Base-by-base conservation (phyloP, 805 yeast genomes). In the Candida patagonica region DNA sequence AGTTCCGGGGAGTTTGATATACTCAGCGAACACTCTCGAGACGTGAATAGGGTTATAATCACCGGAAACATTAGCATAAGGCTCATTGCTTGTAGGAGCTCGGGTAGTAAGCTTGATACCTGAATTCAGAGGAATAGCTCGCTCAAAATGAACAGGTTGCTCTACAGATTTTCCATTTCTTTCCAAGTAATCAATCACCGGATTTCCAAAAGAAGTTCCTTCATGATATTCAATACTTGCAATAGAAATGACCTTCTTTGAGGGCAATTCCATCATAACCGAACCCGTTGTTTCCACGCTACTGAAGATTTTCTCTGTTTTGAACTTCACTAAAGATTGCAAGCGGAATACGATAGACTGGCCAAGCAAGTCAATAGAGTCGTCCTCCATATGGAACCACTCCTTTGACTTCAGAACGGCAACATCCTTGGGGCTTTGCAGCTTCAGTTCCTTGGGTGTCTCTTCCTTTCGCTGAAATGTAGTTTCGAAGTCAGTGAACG, bases 31-130 rank as follows among this genome's bases (percentile, higher is more conserved):
- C 38, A 86, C 92, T 60, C 95, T 80, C 26, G 95, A 83, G 45
- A 94, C 97, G 62, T 92, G 99, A 55, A 92, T 92, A 47, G 99
- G 98, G 65, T 92, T 92, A 77, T 75, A 89, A 65, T 92, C 99
- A 60, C 97, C 97, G 47, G 97, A 89, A 31, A 92, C 96, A 59
- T 78, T 83, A 48, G 96, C 98, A 59, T 92, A 92, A 21, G 95
- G 85, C 68, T 86, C 97, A 63, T 92, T 92, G 41, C 96, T 81
- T 47, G 87, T 83, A 59, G 99, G 99, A 33, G 97, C 83, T 61
- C 84, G 84, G 22, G 59, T 46, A 6, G 49, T 42, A 21, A 66
- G 51, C 13, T 53, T 51, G 32, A 73, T 63, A 52, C 76, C 70
- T 50, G 71, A 76, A 52, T 74, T 75, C 51, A 92, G 73, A 54